Evolutionary conservation across 768 basidiomycete species (phyloP), one percentile per base, ranked within the genome.

Genomic region (Gautieria morchelliformis): DNA sequence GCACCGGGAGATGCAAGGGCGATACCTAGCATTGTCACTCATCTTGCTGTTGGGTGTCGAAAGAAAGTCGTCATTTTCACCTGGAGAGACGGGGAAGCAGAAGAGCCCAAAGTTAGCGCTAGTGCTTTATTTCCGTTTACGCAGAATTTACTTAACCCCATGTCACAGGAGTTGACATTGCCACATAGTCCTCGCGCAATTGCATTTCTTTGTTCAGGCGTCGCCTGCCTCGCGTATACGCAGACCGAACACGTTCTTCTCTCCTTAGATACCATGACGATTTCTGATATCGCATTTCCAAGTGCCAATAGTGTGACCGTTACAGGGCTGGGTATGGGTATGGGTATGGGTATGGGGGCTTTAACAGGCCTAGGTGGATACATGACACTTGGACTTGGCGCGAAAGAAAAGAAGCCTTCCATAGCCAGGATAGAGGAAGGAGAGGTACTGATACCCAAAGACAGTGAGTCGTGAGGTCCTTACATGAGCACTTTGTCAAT

Each of bases 101-200:
- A 89, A 61, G 84, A 83, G 44, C 68, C 75, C 50, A 84, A 82
- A 74, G 89, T 90, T 63, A 54, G 77, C 62, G 17, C 5, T n/a
- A 14, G 11, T 9, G 24, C 24, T n/a, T 20, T 33, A 12, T 46
- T 20, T 27, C 42, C 37, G 9, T 45, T 57, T 35, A 17, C 48
- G 24, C 48, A 14, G 45, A 20, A 33, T 59, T 58, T 56, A 56
- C 11, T 56, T 50, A 50, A 19, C 52, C 40, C 51, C 57, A 19
- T n/a, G 47, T 20, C 20, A 15, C 59, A 94, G 89, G 95, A 98
- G 78, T 73, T 83, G 3, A 64, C 75, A 0, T 75, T 97, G 4
- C 89, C 94, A 12, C 95, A 98, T 67, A 93, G 93, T 9, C 85
- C 96, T n/a, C 81, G 96, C 41, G 76, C 79, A 0, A 84, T 96